Evolutionary conservation across 2,329 filamentous ascomycete genomes (phyloP).

Genomic region (Diaporthe aspalathi): DNA sequence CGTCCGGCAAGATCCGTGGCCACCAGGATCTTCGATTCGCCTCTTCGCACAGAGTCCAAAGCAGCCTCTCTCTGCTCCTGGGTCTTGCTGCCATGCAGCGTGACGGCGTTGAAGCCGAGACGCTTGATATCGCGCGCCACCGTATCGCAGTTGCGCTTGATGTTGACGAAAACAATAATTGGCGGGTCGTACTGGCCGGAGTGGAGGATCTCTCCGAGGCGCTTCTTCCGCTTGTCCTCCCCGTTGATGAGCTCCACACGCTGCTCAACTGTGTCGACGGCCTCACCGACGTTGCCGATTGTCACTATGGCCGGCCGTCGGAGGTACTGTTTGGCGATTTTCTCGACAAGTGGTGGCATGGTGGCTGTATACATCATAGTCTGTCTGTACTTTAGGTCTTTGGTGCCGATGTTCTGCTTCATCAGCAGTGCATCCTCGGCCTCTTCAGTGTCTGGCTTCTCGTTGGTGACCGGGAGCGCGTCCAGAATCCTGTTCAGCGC

Average conservation of each 20-base stretch:
- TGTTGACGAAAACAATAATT: conserved; percentile 99
- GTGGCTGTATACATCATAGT: conserved; percentile 99
- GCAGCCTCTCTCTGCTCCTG: conserved; percentile 98
- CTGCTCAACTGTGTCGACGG: conserved; percentile 97
- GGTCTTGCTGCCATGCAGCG: conserved; percentile 94
- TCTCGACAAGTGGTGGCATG: conserved; percentile 92
- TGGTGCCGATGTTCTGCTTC: conserved; percentile 79
- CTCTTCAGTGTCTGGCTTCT: conserved; percentile 93
- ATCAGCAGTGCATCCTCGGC: conserved; percentile 90
- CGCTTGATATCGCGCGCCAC: conserved; percentile 93
- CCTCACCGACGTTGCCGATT: conserved; percentile 94
- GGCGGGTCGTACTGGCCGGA: conserved; percentile 85
- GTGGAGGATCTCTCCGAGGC: conserved; percentile 88
- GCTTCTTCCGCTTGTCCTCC: conserved; percentile 97
- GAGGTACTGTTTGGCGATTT: conserved; percentile 96
- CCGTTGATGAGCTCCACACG: conserved; percentile 90
- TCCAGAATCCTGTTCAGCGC: conserved; percentile 97
- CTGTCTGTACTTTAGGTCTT: conserved; percentile 83
- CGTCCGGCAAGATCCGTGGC: conserved; percentile 95
- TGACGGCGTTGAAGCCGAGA: conserved; percentile 91
- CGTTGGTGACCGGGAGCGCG: conserved; percentile 89
- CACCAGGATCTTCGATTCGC: conserved; percentile 86
- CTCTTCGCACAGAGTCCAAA: conserved; percentile 83
- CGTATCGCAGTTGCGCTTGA: conserved; percentile 98
- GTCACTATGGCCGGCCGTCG: conserved; percentile 92